Conservation (phyloP, 208 protist genomes). For the Eutreptiella sp. region DNA sequence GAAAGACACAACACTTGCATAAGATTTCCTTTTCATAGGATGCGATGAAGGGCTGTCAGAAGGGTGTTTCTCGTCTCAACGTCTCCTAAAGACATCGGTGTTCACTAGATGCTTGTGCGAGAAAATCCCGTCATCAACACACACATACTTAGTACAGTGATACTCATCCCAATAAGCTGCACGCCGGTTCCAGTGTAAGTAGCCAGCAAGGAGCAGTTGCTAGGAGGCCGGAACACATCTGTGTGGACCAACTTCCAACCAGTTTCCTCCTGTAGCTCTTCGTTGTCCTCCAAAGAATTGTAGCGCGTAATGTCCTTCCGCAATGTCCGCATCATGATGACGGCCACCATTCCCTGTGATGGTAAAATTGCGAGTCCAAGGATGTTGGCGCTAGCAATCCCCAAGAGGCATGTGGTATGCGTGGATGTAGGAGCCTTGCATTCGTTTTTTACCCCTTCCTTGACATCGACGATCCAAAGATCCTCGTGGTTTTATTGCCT, state of each 20-base stretch:
- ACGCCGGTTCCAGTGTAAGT: slow-evolving; percentile 55
- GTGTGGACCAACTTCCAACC: slow-evolving; percentile 80
- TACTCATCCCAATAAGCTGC: slow-evolving; percentile 59
- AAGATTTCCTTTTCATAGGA: too few species aligned
- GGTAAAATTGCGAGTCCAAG: too few species aligned
- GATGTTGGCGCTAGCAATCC: too few species aligned
- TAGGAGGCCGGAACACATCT: slow-evolving; percentile 69
- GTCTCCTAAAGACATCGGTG: background rate
- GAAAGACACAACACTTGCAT: too few species aligned
- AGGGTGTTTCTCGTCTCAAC: slow-evolving; percentile 13
- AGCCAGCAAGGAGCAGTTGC: slow-evolving; percentile 43
- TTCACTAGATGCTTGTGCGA: background rate
- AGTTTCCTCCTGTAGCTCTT: slow-evolving; percentile 61
- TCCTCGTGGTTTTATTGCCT: too few species aligned
- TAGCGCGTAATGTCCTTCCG: slow-evolving; percentile 68
- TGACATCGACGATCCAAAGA: too few species aligned
- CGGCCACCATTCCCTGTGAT: slow-evolving; percentile 82
- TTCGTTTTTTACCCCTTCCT: too few species aligned
- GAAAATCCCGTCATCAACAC: background rate
- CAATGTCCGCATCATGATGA: slow-evolving; percentile 82
- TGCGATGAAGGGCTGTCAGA: background rate
- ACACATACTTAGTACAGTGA: slow-evolving; percentile 36
- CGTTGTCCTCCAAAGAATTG: slow-evolving; percentile 37
- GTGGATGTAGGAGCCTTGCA: too few species aligned
- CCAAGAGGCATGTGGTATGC: too few species aligned